Base-by-base conservation (phyloP, 2,329 filamentous ascomycete species). In the Microthyrium microscopicum region DNA sequence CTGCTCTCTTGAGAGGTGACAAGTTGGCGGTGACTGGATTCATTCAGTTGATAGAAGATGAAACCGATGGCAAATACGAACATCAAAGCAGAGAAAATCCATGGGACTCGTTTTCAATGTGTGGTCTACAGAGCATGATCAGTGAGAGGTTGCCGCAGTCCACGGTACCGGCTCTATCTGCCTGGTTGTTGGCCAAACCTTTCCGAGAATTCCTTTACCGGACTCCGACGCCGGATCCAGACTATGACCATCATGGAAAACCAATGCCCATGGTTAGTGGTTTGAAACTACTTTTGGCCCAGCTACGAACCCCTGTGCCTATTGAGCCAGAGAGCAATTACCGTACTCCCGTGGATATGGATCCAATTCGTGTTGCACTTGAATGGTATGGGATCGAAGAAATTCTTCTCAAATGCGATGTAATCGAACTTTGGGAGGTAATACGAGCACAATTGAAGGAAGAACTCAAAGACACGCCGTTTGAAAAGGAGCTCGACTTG, bases 21-120 rank as follows among this genome's bases (percentile, higher is more conserved):
- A 72, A 66, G 25, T 59, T 76, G 27, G 62, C 68, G 0, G 72
- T 76, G 40, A 68, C 67, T 38, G 68, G 63, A 1, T 74, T 74
- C 45, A 66, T 76, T 38, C 65, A 69, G 13, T 58, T 72, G 26
- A 53, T 76, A 32, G 50, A 74, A 17, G 71, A 76, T 42, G 61
- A 69, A 3, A 75, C 70, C 0, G 56, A 62, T 22, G 68, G 67
- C 29, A 51, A 74, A 20, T 75, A 70, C 68, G 71, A 70, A 54
- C 68, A 73, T 44, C 51, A 57, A 20, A 67, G 60, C 34, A 55
- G 63, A 24, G 57, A 64, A 1, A 66, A 69, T 39, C 58, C 60
- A 4, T 71, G 66, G 67, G 64, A 70, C 42, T 67, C 65, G 42
- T 55, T 70, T 42, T 53, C 58, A 4, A 60, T 70, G 49, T 72